Evolutionary conservation across 805 yeast species (phyloP), one percentile per base, ranked within the genome.

Genomic region (Candida sakaeoensis): DNA sequence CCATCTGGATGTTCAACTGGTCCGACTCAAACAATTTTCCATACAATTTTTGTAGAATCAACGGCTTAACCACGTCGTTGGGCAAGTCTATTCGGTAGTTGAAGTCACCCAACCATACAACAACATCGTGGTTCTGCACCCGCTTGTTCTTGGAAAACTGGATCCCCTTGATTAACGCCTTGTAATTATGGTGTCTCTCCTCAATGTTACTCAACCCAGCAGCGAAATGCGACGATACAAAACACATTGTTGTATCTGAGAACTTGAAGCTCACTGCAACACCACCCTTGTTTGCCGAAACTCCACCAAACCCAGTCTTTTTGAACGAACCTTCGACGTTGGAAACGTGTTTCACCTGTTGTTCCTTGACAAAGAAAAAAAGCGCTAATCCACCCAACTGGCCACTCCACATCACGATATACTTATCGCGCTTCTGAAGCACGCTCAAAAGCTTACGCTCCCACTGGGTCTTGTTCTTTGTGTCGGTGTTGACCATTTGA

Each of bases 91-190:
- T 77, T 50, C 99, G 71, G 60, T 85, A 93, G 57, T 93, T 93
- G 58, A 91, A 75, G 57, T 93, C 99, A 16, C 99, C 99, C 33
- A 91, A 62, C 99, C 99, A 93, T 15, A 93, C 70, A 6, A 88
- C 82, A 28, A 80, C 77, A 54, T 91, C 96, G 58, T 89, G 96
- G 52, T 88, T 91, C 47, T 75, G 74, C 12, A 59, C 56, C 40
- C 57, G 43, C 25, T 61, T 52, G 47, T 74, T 72, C 47, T 61
- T 73, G n/a, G 79, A 72, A 55, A 85, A 85, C 42, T 79, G 67
- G 22, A 85, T 68, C 5, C 85, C 86, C 42, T 77, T 80, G 2
- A 81, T 70, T 23, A 93, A 82, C 1, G 90, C 78, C 48, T 86
- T 86, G 51, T 85, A 87, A 56, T 93, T 95, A 48, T 80, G 81